Evolutionary conservation across 768 basidiomycete genomes (phyloP).

Genomic region (Leccinellum rugosiceps): DNA sequence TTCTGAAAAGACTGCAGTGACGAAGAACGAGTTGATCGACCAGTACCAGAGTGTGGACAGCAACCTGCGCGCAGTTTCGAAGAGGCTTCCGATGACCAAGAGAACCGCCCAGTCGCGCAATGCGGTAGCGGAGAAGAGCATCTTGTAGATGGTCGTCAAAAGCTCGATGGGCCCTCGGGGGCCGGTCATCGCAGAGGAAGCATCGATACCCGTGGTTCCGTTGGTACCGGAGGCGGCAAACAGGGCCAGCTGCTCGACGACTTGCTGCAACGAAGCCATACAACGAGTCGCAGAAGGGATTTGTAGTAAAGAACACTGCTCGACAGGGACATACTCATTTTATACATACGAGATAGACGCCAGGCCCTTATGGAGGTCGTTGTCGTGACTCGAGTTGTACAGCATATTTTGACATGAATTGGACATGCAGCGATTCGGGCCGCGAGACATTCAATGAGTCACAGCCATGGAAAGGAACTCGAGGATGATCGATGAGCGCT

Average conservation of each 20-base stretch:
- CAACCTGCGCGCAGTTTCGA: conserved; percentile 57
- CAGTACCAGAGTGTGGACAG: conserved; percentile 41
- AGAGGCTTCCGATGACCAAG: conserved; percentile 54
- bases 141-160: conserved; percentile 36
- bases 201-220: conserved; percentile 11
- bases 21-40: conserved; percentile 50
- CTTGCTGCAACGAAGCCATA: conserved; percentile 29
- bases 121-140: conserved; percentile 53
- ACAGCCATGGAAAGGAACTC: background rate
- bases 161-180: conserved; percentile 22
- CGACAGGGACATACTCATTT: background rate
- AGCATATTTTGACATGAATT: background rate
- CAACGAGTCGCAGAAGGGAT: background rate
- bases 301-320: background rate
- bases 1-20: conserved; percentile 61
- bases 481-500: background rate
- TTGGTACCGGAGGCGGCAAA: conserved; percentile 19
- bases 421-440: background rate
- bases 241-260: conserved; percentile 28
- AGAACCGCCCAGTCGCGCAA: conserved; percentile 64
- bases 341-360: conserved; percentile 9
- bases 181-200: conserved; percentile 6
- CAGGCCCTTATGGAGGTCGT: background rate
- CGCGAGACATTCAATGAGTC: background rate
- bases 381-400: conserved; percentile 9